These are phyloP conservation scores for Inga laurina DNA, from an alignment of 306 rosid species.

Conservation along the genomic window DNA sequence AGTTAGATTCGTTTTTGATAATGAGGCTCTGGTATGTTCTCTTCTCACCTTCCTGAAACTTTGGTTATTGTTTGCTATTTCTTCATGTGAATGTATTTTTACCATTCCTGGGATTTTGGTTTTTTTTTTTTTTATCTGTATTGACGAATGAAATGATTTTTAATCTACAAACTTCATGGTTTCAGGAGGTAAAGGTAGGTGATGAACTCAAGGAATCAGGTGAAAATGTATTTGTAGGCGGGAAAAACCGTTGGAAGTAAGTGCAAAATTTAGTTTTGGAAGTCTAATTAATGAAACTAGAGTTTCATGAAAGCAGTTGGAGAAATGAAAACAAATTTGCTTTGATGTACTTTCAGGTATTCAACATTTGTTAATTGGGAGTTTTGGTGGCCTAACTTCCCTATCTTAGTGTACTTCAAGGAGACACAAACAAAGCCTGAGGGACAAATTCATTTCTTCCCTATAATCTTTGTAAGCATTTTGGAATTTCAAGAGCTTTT, in stretches of 20 bases:
- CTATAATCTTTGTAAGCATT: conserved; percentile 82
- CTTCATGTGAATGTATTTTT: conserved; percentile 4
- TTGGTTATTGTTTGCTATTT: background rate
- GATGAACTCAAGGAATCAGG: conserved; percentile 86
- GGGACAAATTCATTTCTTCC: conserved; percentile 96
- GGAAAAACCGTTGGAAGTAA: conserved; percentile 96
- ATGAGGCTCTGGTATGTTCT: conserved; percentile 82
- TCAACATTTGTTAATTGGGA: conserved; percentile 96
- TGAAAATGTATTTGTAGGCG: conserved; percentile 86
- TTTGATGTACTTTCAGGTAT: conserved; percentile 51
- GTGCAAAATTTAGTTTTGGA: conserved; percentile 20
- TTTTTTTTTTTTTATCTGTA: background rate
- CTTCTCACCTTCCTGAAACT: conserved; percentile 31
- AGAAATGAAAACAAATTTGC: conserved; percentile 10
- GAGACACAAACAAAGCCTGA: conserved; percentile 93
- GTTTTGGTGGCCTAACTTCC: conserved; percentile 98
- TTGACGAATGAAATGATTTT: conserved; percentile 11
- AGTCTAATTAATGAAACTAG: background rate
- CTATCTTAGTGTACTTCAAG: conserved; percentile 88
- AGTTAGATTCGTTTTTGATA: conserved; percentile 86
- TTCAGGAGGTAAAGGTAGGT: conserved; percentile 90
- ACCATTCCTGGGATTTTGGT: background rate
- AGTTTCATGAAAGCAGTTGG: conserved; percentile 2
- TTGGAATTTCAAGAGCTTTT: background rate
- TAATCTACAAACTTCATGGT: conserved; percentile 12